Percentiles rank a stretch among this genome's conserved stretches.
Evolutionary conservation across 148 eudicot species (phyloP).

Genomic region (Rhododendron vialii): DNA sequence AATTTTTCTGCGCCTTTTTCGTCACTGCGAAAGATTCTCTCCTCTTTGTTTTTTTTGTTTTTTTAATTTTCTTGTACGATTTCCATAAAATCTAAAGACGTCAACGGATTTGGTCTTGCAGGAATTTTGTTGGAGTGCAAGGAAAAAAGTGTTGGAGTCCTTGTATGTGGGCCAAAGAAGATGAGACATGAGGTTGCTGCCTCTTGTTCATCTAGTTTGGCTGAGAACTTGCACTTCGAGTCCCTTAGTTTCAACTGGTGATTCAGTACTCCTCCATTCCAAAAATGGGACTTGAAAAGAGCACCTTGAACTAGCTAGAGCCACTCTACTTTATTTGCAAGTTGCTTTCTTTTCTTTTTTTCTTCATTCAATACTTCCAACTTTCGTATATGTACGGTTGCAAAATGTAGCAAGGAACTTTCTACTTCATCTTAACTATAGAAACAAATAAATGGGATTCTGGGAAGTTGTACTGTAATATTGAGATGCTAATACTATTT

Average conservation of each 20-base stretch:
- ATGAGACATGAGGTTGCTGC: slow-evolving; percentile 75
- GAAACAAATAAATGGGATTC: not conserved
- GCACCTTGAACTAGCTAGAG: not conserved
- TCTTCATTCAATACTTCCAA: not conserved
- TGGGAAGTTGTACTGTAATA: not conserved
- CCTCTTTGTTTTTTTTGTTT: not conserved
- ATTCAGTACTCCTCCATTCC: not conserved
- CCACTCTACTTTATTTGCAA: too few species aligned
- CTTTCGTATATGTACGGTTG: not conserved
- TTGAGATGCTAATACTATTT: not conserved
- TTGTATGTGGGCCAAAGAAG: slow-evolving; percentile 63
- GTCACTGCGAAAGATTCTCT: too few species aligned
- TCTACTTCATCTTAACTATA: not conserved
- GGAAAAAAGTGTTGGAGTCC: slow-evolving; percentile 58
- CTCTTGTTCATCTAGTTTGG: slow-evolving; percentile 58
- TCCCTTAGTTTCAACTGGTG: slow-evolving; percentile 85
- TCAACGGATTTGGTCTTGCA: slow-evolving; percentile 17
- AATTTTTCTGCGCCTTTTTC: too few species aligned
- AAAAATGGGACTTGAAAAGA: not conserved
- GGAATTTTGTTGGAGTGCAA: slow-evolving; percentile 44
- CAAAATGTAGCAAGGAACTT: not conserved
- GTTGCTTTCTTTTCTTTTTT: too few species aligned
- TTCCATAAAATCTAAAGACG: not conserved
- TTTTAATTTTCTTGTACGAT: not conserved
- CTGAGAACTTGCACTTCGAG: slow-evolving; percentile 63